phyloP scores from a whole-genome alignment of 2,329 filamentous ascomycete species.

The Penicillium corylophilum region DNA sequence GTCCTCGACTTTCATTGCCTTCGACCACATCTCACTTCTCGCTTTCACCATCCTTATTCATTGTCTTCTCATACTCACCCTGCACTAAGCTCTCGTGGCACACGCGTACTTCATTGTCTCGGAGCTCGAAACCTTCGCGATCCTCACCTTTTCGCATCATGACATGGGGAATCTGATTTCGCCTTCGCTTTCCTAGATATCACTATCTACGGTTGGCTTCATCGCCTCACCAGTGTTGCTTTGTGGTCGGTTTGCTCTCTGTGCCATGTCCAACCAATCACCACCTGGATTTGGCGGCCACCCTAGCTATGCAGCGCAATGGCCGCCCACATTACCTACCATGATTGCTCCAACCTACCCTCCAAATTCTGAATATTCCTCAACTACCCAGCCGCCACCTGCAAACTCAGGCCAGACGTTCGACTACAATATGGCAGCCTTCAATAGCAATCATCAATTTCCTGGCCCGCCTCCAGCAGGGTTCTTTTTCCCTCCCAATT shows the following conservation, averaged over 20 bases:
- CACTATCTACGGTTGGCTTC: not conserved
- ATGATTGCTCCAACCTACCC: constrained; percentile 28
- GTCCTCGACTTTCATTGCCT: not conserved
- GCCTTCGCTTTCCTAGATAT: constrained; percentile 1
- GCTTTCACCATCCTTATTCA: not conserved
- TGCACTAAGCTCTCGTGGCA: not conserved
- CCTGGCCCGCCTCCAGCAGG: constrained; percentile 20
- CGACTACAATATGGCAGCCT: constrained; percentile 25
- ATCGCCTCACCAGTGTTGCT: not conserved
- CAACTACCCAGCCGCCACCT: constrained; percentile 23
- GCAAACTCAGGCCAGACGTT: constrained; percentile 11
- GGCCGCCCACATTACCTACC: constrained; percentile 33
- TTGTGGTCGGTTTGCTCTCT: not conserved
- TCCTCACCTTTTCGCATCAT: constrained; percentile 12
- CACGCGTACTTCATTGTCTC: not conserved
- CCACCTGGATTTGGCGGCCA: constrained; percentile 45
- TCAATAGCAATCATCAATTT: constrained; percentile 31
- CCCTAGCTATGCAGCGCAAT: constrained; percentile 38
- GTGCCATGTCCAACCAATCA: constrained; percentile 50
- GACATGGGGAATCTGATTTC: constrained; percentile 22
- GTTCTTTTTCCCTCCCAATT: constrained; percentile 29
- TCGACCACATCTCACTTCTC: not conserved
- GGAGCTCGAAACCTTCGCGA: not conserved
- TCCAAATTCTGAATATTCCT: constrained; percentile 25
- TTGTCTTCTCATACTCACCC: not conserved